A percentile compares a stretch with the other conserved stretches of the same genome.
Evolutionary conservation across 352 stramenopile genomes (phyloP).

Genomic region (Pythium aphanidermatum): DNA sequence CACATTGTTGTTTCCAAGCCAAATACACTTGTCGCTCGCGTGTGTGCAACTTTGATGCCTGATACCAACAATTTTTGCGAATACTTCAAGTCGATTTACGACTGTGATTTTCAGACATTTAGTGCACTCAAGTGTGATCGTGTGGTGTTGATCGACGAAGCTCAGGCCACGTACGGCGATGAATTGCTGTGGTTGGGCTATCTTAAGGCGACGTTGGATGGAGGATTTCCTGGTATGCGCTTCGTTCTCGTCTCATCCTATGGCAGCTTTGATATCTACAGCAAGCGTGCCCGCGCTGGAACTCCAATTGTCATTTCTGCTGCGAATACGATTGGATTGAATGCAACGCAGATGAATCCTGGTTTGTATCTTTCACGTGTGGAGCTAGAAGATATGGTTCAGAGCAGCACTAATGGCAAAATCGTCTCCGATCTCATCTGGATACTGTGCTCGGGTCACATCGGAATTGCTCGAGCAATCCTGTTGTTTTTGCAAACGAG

Average conservation of each 20-base stretch:
- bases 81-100: constrained; percentile 21
- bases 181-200: constrained; percentile 19
- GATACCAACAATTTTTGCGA: constrained; percentile 2
- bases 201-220: constrained; percentile 16
- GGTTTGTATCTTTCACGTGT: constrained; percentile 17
- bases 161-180: constrained; percentile 19
- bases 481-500: constrained; percentile 16
- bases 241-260: constrained; percentile 27
- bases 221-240: constrained; percentile 10
- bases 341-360: constrained; percentile 16
- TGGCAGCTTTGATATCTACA: constrained; percentile 13
- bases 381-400: constrained; percentile 23
- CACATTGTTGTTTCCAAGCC: constrained; percentile 20
- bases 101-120: constrained; percentile 16
- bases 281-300: constrained; percentile 11
- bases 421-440: constrained; percentile 24
- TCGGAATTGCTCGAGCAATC: constrained; percentile 30
- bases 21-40: constrained; percentile 11
- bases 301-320: constrained; percentile 15
- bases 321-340: constrained; percentile 24
- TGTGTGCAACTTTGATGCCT: constrained; percentile 15
- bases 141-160: constrained; percentile 21
- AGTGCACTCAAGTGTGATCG: constrained; percentile 5
- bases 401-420: constrained; percentile 12
- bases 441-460: constrained; percentile 26